Percentiles rank a stretch among this genome's conserved stretches.
These are phyloP conservation scores for Cantharellus anzutake DNA, from an alignment of 768 basidiomycete genomes.

Conservation along the genomic window DNA sequence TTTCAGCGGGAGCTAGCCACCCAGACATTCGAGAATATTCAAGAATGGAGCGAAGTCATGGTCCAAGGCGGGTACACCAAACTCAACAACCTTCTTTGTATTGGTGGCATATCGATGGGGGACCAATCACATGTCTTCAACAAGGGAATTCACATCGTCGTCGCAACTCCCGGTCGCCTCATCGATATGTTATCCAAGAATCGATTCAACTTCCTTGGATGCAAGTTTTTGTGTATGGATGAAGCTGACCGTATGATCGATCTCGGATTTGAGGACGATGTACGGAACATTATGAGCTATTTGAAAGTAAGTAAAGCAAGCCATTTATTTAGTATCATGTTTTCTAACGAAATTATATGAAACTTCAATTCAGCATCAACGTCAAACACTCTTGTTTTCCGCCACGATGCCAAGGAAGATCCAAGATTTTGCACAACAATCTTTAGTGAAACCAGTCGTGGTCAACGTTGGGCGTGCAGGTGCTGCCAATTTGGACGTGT, in stretches of 20 bases:
- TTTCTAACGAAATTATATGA: background rate
- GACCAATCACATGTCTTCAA: slow-evolving; percentile 86
- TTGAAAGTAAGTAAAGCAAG: slow-evolving; percentile 49
- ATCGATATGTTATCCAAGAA: slow-evolving; percentile 98
- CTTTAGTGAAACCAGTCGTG: slow-evolving; percentile 81
- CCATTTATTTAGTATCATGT: background rate
- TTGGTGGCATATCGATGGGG: slow-evolving; percentile 95
- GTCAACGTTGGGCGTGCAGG: slow-evolving; percentile 98
- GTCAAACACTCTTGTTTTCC: slow-evolving; percentile 92
- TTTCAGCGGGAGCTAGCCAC: slow-evolving; percentile 68
- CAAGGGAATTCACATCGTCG: slow-evolving; percentile 87
- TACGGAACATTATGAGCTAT: slow-evolving; percentile 97
- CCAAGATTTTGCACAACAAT: slow-evolving; percentile 95
- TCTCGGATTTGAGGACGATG: slow-evolving; percentile 96
- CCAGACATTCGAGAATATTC: slow-evolving; percentile 90
- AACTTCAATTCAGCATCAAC: slow-evolving; percentile 45
- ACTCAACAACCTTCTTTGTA: slow-evolving; percentile 77
- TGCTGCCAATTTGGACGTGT: slow-evolving; percentile 89
- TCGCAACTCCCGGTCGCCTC: slow-evolving; percentile 89
- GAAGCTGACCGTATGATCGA: slow-evolving; percentile 99
- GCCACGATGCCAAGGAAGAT: slow-evolving; percentile 99
- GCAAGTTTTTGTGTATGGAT: slow-evolving; percentile 97
- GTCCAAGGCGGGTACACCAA: slow-evolving; percentile 72
- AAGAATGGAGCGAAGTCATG: slow-evolving; percentile 68
- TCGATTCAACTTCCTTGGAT: slow-evolving; percentile 77